Percentiles rank a stretch among this genome's conserved stretches.
Evolutionary conservation across 352 stramenopile genomes (phyloP).

Genomic region (Globisporangium nodosum): DNA sequence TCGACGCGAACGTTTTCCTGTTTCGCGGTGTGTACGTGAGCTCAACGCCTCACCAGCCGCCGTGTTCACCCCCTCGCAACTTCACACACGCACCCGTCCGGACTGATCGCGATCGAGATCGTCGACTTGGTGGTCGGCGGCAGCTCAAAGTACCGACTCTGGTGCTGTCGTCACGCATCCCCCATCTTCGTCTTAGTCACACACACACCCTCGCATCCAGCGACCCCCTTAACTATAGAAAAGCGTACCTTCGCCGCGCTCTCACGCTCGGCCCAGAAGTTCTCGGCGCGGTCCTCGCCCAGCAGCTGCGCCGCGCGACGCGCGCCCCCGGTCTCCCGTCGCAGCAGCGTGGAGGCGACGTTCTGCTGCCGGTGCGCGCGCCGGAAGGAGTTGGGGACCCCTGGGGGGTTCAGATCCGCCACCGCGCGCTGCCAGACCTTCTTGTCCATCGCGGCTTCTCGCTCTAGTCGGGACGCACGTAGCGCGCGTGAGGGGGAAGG

Average conservation of each 20-base stretch:
- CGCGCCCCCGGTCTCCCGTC: conserved; percentile 45
- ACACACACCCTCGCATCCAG: neutral
- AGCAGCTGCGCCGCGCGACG: conserved; percentile 36
- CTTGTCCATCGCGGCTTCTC: conserved; percentile 22
- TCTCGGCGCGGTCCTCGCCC: conserved; percentile 50
- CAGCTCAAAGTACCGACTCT: conserved; percentile 82
- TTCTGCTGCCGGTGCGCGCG: conserved; percentile 62
- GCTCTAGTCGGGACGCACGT: neutral
- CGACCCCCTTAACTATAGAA: neutral
- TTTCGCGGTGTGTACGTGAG: neutral
- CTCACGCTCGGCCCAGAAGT: conserved; percentile 77
- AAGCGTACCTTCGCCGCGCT: conserved; percentile 59
- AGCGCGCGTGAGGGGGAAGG: neutral
- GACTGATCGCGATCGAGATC: conserved; percentile 86
- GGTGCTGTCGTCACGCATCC: conserved; percentile 38
- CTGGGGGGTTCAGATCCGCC: conserved; percentile 60
- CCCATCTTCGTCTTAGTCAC: conserved; percentile 1
- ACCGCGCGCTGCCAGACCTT: conserved; percentile 76
- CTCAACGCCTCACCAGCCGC: neutral
- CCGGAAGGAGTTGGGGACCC: conserved; percentile 71
- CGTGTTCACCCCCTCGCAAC: neutral
- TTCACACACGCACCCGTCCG: conserved; percentile 45
- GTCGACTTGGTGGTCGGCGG: conserved; percentile 84
- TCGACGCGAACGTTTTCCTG: conserved; percentile 93
- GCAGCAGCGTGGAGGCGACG: conserved; percentile 56